Conservation (phyloP, 2,329 filamentous ascomycete genomes). For the Coniochaeta sp. region DNA sequence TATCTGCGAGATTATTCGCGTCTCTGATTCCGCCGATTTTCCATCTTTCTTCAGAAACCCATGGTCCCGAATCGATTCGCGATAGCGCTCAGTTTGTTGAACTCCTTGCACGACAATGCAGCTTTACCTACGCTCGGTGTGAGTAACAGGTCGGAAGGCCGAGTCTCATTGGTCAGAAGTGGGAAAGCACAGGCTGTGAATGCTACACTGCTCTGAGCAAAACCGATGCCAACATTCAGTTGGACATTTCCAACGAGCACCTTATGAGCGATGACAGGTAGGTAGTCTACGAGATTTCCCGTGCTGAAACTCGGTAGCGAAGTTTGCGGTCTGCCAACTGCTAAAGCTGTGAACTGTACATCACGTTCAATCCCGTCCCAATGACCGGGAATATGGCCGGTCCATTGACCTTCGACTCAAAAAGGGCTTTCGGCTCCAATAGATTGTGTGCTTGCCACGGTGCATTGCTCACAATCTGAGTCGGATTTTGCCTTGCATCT, state of each 20-base stretch:
- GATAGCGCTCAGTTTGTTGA: no score
- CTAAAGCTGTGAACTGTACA: neutral
- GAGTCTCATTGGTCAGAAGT: no score
- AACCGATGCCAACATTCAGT: neutral
- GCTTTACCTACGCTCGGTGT: neutral
- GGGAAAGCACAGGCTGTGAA: no score
- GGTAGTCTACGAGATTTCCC: neutral
- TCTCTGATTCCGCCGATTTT: neutral
- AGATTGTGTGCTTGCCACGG: neutral
- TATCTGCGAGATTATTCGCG: neutral
- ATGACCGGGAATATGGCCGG: neutral
- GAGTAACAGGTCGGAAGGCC: no score
- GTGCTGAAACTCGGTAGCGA: neutral
- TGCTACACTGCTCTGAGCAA: neutral
- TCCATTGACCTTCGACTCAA: neutral
- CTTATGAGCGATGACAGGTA: no score
- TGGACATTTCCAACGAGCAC: neutral
- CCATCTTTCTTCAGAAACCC: neutral
- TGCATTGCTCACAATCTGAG: no score
- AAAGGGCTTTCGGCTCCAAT: no score
- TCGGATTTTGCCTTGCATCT: no score
- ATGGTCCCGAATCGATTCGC: neutral
- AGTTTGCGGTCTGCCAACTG: neutral
- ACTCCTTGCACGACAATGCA: no score
- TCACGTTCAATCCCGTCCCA: neutral